Evolutionary conservation across 2,329 filamentous ascomycete genomes (phyloP).

Genomic region (Apiospora sp.): DNA sequence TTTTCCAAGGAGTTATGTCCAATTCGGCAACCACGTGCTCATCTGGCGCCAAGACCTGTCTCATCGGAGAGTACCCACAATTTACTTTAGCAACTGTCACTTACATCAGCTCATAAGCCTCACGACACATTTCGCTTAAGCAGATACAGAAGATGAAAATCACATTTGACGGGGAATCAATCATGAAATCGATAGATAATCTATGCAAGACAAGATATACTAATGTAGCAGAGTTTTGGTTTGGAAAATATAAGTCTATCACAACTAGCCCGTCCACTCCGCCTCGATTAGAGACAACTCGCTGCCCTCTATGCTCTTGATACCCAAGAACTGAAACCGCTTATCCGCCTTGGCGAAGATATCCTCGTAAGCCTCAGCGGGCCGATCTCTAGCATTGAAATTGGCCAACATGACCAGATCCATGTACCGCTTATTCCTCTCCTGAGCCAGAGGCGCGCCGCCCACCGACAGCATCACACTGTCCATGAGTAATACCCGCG

Average conservation of each 20-base stretch:
- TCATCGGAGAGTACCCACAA: neutral
- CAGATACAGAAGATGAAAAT: too few relatives aligned
- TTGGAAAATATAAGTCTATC: neutral
- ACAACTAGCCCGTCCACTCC: neutral
- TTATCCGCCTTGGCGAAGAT: slow-evolving; percentile 28
- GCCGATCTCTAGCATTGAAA: slow-evolving; percentile 31
- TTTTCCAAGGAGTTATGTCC: slow-evolving; percentile 5
- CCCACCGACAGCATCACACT: slow-evolving; percentile 21
- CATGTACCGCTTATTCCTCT: slow-evolving; percentile 23
- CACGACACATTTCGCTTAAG: neutral
- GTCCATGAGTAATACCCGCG: slow-evolving; percentile 14
- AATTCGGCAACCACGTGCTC: slow-evolving; percentile 10
- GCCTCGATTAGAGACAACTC: slow-evolving; percentile 11
- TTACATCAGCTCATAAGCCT: neutral
- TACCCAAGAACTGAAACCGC: slow-evolving; percentile 27
- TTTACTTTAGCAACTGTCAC: neutral
- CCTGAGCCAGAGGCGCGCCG: neutral
- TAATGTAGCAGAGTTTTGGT: neutral
- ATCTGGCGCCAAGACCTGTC: too few relatives aligned
- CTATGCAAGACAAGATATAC: neutral
- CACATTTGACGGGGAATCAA: too few relatives aligned
- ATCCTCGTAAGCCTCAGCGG: slow-evolving; percentile 26
- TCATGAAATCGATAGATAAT: too few relatives aligned
- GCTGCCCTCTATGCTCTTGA: slow-evolving; percentile 22
- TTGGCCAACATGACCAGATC: slow-evolving; percentile 30